Evolutionary conservation across 345 rosid genomes (phyloP).

Genomic region (Arabidopsis suecica): DNA sequence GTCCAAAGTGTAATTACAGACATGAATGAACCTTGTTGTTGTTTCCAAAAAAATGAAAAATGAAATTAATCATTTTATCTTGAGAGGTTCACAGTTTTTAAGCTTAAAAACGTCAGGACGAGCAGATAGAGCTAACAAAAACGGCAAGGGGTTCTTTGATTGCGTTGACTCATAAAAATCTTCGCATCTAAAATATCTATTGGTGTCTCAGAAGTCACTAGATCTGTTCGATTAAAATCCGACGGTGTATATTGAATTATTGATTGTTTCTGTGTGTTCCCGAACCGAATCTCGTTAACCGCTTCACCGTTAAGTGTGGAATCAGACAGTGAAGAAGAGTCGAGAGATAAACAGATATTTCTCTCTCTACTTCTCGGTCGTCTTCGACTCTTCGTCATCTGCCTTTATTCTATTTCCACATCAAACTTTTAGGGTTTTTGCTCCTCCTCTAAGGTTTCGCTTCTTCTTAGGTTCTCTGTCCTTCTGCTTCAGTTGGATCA

Average conservation of each 20-base stretch:
- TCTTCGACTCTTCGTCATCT: constrained; percentile 30
- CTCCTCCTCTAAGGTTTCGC: constrained; percentile 23
- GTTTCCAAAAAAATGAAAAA: not conserved
- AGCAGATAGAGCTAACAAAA: not conserved
- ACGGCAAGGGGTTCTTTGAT: constrained; percentile 18
- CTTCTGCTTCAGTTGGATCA: constrained; percentile 21
- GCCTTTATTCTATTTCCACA: constrained; percentile 4
- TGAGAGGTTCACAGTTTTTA: not conserved
- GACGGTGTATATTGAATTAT: constrained; percentile 14
- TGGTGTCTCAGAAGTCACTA: not conserved
- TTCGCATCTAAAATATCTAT: not conserved
- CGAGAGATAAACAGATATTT: not conserved
- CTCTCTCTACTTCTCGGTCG: constrained; percentile 29
- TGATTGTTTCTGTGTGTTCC: not conserved
- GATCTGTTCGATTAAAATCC: constrained; percentile 23
- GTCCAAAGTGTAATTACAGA: constrained; percentile 37
- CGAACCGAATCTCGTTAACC: constrained; percentile 13
- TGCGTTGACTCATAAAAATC: constrained; percentile 1
- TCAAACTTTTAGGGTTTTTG: not conserved
- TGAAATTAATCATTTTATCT: not conserved
- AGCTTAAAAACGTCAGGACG: constrained; percentile 14
- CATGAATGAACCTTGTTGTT: not conserved
- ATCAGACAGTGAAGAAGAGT: constrained; percentile 28
- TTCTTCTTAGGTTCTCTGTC: constrained; percentile 2
- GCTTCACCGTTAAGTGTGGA: not conserved